Evolutionary conservation across 306 rosid genomes (phyloP).

Genomic region (Trifolium pratense): DNA sequence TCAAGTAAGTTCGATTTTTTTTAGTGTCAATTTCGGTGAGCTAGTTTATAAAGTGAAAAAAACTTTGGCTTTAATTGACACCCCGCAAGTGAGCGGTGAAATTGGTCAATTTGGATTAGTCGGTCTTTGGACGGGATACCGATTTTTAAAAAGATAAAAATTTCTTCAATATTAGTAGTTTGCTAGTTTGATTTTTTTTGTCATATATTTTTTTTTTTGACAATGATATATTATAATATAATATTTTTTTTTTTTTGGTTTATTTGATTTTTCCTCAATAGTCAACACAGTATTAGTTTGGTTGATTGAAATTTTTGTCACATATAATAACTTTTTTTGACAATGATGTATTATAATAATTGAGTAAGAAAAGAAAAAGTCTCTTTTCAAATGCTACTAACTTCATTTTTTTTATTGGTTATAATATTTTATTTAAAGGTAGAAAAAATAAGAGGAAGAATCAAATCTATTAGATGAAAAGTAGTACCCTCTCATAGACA

Average conservation of each 20-base stretch:
- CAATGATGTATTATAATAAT: neutral
- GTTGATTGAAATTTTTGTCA: slow-evolving; percentile 1
- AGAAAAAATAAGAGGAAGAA: slow-evolving; percentile 12
- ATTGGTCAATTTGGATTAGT: too few species aligned
- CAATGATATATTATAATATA: neutral
- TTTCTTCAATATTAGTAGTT: too few species aligned
- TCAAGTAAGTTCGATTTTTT: too few species aligned
- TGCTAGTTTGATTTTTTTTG: neutral
- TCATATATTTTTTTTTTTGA: neutral
- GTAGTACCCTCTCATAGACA: neutral
- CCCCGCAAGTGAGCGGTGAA: too few species aligned
- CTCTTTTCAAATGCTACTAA: neutral
- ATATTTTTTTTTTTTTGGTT: too few species aligned
- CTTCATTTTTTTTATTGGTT: neutral
- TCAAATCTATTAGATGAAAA: slow-evolving; percentile 14
- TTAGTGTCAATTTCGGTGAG: too few species aligned
- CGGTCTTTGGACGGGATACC: too few species aligned
- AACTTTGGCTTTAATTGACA: too few species aligned
- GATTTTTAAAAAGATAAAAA: too few species aligned
- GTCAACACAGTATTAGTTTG: too few species aligned
- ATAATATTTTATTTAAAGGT: neutral
- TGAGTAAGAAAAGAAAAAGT: neutral
- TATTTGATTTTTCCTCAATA: neutral
- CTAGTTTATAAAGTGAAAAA: too few species aligned
- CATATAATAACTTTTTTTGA: neutral